Percentiles rank a stretch among this genome's conserved stretches.
These are phyloP conservation scores for Monosporascus sp. DNA, from an alignment of 2,329 filamentous ascomycete genomes.

Conservation along the genomic window DNA sequence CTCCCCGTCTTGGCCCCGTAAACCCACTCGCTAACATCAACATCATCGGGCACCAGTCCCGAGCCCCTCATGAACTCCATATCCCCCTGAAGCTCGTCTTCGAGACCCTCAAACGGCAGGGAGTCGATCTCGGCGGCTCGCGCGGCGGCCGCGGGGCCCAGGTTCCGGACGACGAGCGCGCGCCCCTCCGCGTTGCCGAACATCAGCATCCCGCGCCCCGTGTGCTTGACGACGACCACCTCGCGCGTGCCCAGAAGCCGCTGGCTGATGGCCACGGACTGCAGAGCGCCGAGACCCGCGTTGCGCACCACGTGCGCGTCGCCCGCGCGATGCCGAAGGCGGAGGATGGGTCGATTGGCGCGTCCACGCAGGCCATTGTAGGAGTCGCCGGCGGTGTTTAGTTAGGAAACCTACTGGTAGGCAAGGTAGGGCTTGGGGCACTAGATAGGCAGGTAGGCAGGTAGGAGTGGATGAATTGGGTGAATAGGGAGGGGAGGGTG, in stretches of 20 bases:
- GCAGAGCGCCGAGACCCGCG: constrained; percentile 61
- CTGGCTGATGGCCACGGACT: constrained; percentile 72
- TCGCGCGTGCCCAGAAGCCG: constrained; percentile 73
- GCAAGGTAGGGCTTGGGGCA: no score
- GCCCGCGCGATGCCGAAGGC: constrained; percentile 68
- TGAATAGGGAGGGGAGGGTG: background rate
- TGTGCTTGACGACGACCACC: constrained; percentile 70
- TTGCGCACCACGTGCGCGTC: constrained; percentile 78
- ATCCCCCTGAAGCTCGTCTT: constrained; percentile 59
- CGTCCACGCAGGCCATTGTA: constrained; percentile 75
- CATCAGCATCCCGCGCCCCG: constrained; percentile 67
- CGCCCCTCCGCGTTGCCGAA: constrained; percentile 56
- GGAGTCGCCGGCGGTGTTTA: constrained; percentile 7
- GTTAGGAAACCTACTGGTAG: background rate
- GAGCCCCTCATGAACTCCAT: constrained; percentile 56
- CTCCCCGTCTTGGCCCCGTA: constrained; percentile 73
- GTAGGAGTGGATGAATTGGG: constrained; percentile 1
- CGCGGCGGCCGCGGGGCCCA: constrained; percentile 44
- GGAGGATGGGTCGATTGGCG: constrained; percentile 61
- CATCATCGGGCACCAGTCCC: constrained; percentile 52
- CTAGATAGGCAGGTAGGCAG: constrained; percentile 8
- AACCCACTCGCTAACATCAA: constrained; percentile 65
- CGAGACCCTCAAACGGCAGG: constrained; percentile 58
- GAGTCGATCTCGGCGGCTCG: constrained; percentile 51
- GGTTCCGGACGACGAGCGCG: constrained; percentile 51